Evolutionary conservation across 73 alveolate genomes (phyloP), one percentile per base, ranked within the genome.

Genomic region (Effrenium voratum): DNA sequence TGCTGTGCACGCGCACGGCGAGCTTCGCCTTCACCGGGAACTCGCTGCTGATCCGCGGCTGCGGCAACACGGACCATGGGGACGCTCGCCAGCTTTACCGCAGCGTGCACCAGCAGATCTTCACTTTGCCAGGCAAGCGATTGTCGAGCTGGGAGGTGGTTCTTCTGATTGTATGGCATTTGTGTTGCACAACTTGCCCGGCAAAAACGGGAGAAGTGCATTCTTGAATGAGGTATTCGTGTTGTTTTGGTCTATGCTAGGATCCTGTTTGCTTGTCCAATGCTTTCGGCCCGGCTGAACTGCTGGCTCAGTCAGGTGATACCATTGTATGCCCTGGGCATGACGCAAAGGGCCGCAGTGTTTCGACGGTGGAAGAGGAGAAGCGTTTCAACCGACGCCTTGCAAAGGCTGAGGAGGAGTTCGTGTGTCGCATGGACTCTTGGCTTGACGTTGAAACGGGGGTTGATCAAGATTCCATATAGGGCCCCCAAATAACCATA

Each of bases 41-140:
- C 38, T 45, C 83, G 49, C 49, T 72, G 52, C 83, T 72, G 26
- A 36, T 72, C 83, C 83, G 83, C 38, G 83, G 83, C 49, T 72
- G 83, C 38, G 83, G 83, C 83, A n/a, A 47, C n/a, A 72, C 83
- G 49, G 83, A 72, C 83, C 49, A 36, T 45, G 83, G 83, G 49
- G n/a, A 38, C 26, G 83, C 83, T 38, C 49, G 49, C 28, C 83
- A 26, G 45, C 82, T 72, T 45, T 72, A 72, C 47, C 32, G 36
- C 49, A 72, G 83, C 47, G 83, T 72, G 45, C 47, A 38, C n/a
- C 19, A 6, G 22, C 83, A 72, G 52, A 38, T 72, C 46, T 72
- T 72, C 83, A 38, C 49, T 13, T 59, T 76, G 38, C 86, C 86
- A 0, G n/a, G n/a, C n/a, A n/a, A n/a, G n/a, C n/a, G n/a, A n/a